Evolutionary conservation across 148 eudicot genomes (phyloP).

Genomic region (Oxyria digyna): DNA sequence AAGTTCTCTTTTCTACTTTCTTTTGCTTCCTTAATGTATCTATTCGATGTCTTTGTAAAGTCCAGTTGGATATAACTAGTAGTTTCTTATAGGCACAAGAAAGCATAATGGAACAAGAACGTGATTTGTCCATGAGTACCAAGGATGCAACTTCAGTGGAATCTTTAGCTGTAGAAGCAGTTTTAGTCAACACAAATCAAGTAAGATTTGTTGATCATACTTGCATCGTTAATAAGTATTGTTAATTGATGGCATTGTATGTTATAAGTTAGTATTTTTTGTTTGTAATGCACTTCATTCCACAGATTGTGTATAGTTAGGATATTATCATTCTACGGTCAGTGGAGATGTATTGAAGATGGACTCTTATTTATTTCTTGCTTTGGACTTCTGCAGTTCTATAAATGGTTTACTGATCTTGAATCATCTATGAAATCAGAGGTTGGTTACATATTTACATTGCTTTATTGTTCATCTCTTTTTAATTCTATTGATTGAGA

Average conservation of each 20-base stretch:
- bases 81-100: conserved; percentile 35
- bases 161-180: conserved; percentile 62
- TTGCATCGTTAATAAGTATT: not conserved
- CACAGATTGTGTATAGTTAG: not conserved
- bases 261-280: not conserved
- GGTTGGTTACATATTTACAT: conserved; percentile 36
- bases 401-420: conserved; percentile 92
- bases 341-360: too few relatives aligned
- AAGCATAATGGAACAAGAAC: conserved; percentile 29
- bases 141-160: conserved; percentile 43
- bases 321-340: too few relatives aligned
- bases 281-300: not conserved
- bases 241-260: not conserved
- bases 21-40: not conserved
- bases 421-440: conserved; percentile 99
- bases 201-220: conserved; percentile 16
- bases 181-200: conserved; percentile 83
- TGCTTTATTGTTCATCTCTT: not conserved
- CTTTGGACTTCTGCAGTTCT: conserved; percentile 50
- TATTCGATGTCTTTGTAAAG: not conserved
- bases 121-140: conserved; percentile 43
- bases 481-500: not conserved
- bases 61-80: not conserved
- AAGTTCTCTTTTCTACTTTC: not conserved
- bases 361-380: too few relatives aligned